A percentile compares a stretch with the other conserved stretches of the same genome.
These are phyloP conservation scores for Gnaphalium uliginosum DNA, from an alignment of 129 eudicot genomes.

Conservation along the genomic window DNA sequence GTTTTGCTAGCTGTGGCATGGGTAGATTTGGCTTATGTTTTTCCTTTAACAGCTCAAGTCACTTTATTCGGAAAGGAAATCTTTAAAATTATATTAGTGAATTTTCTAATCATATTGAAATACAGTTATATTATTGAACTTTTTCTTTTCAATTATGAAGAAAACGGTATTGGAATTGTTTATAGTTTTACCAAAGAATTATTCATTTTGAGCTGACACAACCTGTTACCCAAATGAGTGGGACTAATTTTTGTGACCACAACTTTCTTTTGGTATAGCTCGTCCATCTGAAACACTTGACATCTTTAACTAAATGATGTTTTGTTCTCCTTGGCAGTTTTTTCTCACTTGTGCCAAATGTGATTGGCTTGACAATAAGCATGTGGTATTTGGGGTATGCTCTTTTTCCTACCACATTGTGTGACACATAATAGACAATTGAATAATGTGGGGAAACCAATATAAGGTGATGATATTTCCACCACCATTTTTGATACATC, in stretches of 20 bases:
- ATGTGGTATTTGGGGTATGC: conserved; percentile 97
- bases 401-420: background rate
- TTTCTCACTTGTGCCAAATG: conserved; percentile 93
- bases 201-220: background rate
- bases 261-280: background rate
- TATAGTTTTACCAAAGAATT: background rate
- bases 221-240: background rate
- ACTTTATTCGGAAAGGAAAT: background rate
- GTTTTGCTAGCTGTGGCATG: background rate
- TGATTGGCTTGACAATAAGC: conserved; percentile 99
- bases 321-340: conserved; percentile 56
- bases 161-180: background rate
- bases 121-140: too few species aligned
- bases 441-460: background rate
- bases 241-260: background rate
- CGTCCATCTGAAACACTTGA: background rate
- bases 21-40: background rate
- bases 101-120: background rate
- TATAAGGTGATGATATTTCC: too few species aligned
- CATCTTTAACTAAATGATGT: conserved; percentile 11
- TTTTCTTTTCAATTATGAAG: background rate
- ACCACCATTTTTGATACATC: too few species aligned
- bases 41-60: background rate
- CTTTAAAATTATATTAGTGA: too few species aligned
- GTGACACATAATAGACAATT: background rate